A percentile compares a stretch with the other conserved stretches of the same genome.
phyloP scores from a whole-genome alignment of 768 basidiomycete species.

The Cyathus striatus region DNA sequence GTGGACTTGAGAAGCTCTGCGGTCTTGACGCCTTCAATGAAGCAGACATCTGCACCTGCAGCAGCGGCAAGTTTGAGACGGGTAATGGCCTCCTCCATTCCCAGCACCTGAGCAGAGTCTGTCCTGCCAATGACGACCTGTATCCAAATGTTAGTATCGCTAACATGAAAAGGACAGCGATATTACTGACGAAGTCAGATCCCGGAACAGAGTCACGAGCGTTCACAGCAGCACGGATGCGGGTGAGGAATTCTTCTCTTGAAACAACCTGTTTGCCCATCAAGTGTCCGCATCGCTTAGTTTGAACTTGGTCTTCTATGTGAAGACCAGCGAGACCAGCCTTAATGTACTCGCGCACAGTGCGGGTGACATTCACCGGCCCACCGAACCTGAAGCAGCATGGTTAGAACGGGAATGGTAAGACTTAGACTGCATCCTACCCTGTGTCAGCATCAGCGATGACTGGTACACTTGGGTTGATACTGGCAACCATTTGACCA shows the following conservation, averaged over 20 bases:
- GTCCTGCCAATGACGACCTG: conserved; percentile 73
- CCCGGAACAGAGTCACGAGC: conserved; percentile 75
- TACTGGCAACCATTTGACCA: conserved; percentile 64
- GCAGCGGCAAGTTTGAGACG: conserved; percentile 68
- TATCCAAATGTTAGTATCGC: neutral
- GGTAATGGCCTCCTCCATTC: conserved; percentile 70
- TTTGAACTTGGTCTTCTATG: too few species aligned
- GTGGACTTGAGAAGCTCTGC: conserved; percentile 59
- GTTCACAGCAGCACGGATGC: too few species aligned
- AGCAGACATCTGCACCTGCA: conserved; percentile 75
- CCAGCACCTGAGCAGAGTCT: conserved; percentile 73
- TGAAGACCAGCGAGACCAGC: conserved; percentile 73
- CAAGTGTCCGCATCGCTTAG: conserved; percentile 76
- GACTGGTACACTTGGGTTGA: conserved; percentile 61
- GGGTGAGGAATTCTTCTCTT: too few species aligned
- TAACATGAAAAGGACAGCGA: neutral
- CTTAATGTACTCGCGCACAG: conserved; percentile 63
- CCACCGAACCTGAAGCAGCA: conserved; percentile 56
- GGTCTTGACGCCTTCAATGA: conserved; percentile 75
- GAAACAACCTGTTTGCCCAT: conserved; percentile 81
- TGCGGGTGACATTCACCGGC: conserved; percentile 70
- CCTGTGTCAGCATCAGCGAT: conserved; percentile 82
- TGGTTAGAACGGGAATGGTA: too few species aligned
- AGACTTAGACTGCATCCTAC: too few species aligned
- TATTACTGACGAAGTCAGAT: conserved; percentile 59